Evolutionary conservation across 257 asterid species (phyloP).

Genomic region (Salvia splendens): DNA sequence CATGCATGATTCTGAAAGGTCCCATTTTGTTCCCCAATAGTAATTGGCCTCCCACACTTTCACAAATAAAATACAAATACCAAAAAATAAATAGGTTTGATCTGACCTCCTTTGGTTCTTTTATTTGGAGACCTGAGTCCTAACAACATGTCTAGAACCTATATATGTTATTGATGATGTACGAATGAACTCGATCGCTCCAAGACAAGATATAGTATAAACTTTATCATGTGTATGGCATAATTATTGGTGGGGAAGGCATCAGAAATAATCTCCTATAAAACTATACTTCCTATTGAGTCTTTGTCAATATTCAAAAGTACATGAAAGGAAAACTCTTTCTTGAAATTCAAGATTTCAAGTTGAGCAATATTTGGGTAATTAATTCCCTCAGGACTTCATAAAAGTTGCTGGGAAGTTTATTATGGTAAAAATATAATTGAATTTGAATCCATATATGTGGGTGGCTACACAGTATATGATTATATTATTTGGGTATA

Average conservation of each 20-base stretch:
- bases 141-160: not conserved
- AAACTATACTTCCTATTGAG: no score
- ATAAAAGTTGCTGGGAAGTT: not conserved
- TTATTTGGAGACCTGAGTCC: not conserved
- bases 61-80: no score
- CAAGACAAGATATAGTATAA: not conserved
- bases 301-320: no score
- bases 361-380: no score
- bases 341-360: no score
- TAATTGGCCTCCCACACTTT: not conserved
- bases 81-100: no score
- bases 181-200: not conserved
- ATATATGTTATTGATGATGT: not conserved
- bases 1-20: no score
- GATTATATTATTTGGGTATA: no score
- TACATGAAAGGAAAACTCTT: no score
- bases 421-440: not conserved
- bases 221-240: not conserved
- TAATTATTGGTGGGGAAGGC: constrained; percentile 6
- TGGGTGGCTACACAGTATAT: not conserved
- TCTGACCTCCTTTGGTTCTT: not conserved
- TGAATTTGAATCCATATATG: not conserved
- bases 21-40: not conserved
- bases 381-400: no score
- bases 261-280: not conserved